Evolutionary conservation across 371 early-diverging fungal genomes (phyloP), one percentile per base, ranked within the genome.

Genomic region (Polyrhizophydium stewartii): DNA sequence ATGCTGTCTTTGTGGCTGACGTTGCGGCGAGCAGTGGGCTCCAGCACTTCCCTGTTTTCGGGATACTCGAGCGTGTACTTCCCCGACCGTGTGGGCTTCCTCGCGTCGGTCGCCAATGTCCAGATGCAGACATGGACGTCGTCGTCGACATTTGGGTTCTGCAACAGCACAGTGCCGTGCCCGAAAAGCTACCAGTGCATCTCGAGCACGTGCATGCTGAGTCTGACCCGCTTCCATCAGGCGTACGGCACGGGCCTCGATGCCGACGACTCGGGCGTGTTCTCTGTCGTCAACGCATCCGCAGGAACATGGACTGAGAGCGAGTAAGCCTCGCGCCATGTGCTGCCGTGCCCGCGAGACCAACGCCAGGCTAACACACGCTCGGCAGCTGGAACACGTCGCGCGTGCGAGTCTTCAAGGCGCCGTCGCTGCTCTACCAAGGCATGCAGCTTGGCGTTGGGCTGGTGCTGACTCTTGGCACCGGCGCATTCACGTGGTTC

Each of bases 231-330:
- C 0, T 83, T 81, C 56, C 90, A 92, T 70, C 80, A 83, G 51
- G 86, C 92, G 0, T 90, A 86, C 66, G 89, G 90, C 7, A 79
- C 82, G 10, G 92, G 92, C 3, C 62, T 92, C 31, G 69, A 77
- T 19, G 82, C 77, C 66, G 75, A 87, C 66, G 82, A 85, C 0
- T 55, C 57, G 1, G 78, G 77, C 0, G 30, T 56, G 10, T 76
- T 76, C 24, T 68, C 62, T 12, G 86, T 92, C 12, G 78, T 77
- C 9, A 87, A 89, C 69, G 67, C 84, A 3, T 74, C 75, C 1
- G 83, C 85, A 63, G 76, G 78, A 0, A 81, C 87, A 9, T 92
- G 86, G 86, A 81, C 85, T 12, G 85, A 87, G 69, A 87, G 87
- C 80, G 75, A 70, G 87, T 88, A 82, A 77, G 86, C 77, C 5